Base-by-base conservation (phyloP, 2,329 filamentous ascomycete genomes). In the Pseudogymnoascus sp. region DNA sequence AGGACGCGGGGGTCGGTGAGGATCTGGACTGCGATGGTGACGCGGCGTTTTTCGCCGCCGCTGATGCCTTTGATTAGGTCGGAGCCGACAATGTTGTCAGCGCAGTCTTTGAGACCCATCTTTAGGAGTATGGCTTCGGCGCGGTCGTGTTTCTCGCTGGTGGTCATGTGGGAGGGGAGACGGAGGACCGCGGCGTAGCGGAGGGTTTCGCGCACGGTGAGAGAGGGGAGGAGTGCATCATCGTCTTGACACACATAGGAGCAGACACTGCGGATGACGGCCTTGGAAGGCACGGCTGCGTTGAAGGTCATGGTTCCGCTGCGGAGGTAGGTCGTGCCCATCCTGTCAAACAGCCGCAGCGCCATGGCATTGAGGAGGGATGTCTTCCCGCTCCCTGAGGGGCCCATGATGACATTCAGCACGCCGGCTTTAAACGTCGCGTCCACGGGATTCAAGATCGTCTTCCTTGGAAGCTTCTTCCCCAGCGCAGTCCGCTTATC, bases 221-320 rank as follows among this genome's bases (percentile, higher is more conserved):
- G 77, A 0, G 86, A 90, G 1, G 89, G 85, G 5, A 92, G 78
- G 1, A 92, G 76, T 1, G 87, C 89, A 68, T 91, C 88, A 63
- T 92, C 89, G 64, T 91, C 88, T 67, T 92, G 89, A 21, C 87
- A 90, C 5, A 92, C 89, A 65, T 90, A 92, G 0, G 88, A 91
- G 44, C 86, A 88, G 0, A 91, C 82, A 0, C 88, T 89, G 31
- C 86, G 81, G 35, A 92, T 80, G 3, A 92, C 88, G 0, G 84
- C 81, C 60, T 85, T 80, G 0, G 87, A 88, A 0, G 89, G 89
- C 1, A 82, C 75, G 0, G 87, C 83, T 0, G 83, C 85, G 67
- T 92, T 92, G 71, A 91, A 90, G 0, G 82, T 80, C 72, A 92
- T 82, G 53, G 78, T 80, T 0, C 89, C 89, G 4, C 77, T 78